phyloP scores from a whole-genome alignment of 2,329 filamentous ascomycete species.

The Ascochyta koolunga region DNA sequence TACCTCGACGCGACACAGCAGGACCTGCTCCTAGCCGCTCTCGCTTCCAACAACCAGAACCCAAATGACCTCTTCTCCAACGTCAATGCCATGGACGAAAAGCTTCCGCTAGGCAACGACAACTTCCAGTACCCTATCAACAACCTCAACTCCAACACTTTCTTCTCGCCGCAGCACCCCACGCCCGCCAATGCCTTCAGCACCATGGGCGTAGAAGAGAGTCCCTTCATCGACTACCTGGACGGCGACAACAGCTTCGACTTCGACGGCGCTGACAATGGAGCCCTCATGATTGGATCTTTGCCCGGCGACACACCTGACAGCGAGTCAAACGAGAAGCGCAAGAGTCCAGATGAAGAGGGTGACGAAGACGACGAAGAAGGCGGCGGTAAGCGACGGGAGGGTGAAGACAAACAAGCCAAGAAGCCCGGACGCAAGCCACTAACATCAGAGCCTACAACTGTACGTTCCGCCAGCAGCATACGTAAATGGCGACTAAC shows the following conservation, averaged over 20 bases:
- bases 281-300: conserved; percentile 74
- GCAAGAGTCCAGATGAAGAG: conserved; percentile 74
- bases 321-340: conserved; percentile 63
- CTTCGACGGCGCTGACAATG: conserved; percentile 67
- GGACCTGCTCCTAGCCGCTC: conserved; percentile 55
- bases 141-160: conserved; percentile 38
- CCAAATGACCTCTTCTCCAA: conserved; percentile 37
- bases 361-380: conserved; percentile 64
- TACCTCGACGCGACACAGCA: conserved; percentile 56
- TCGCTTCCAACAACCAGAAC: conserved; percentile 53
- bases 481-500: conserved; percentile 28
- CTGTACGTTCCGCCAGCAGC: conserved; percentile 67
- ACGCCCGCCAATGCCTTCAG: conserved; percentile 51
- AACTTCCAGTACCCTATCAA: conserved; percentile 44
- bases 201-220: conserved; percentile 66
- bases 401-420: conserved; percentile 81
- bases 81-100: conserved; percentile 10
- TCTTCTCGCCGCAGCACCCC: conserved; percentile 49
- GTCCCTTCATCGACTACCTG: conserved; percentile 83
- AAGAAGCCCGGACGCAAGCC: conserved; percentile 98
- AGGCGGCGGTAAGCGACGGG: conserved; percentile 75
- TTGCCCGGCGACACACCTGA: conserved; percentile 65
- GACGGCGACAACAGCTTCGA: conserved; percentile 77
- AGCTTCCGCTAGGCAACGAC: conserved; percentile 27
- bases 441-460: conserved; percentile 91